Conservation (phyloP, 1,284 basidiomycete genomes). For the Leccinum pachyderme region DNA sequence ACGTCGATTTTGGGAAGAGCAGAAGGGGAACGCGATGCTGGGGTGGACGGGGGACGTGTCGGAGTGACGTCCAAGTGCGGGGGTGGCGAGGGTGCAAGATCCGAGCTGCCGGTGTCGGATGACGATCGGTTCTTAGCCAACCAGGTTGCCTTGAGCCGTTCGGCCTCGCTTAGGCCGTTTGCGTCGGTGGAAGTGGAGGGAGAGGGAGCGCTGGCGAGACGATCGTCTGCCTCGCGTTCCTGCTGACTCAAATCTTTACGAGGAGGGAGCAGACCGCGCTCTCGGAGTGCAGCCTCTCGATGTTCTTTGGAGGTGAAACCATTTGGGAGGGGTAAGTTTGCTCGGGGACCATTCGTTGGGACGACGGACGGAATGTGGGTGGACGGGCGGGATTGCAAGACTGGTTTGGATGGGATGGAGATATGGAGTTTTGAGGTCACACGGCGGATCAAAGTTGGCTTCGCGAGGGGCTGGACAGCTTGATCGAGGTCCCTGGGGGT, state of each 20-base stretch:
- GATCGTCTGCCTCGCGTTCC: slow-evolving; percentile 45
- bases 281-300: slow-evolving; percentile 53
- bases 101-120: slow-evolving; percentile 19
- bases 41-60: neutral
- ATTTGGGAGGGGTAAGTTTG: slow-evolving; percentile 19
- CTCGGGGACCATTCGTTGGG: too few species aligned
- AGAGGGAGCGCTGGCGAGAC: slow-evolving; percentile 32
- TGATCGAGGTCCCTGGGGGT: neutral
- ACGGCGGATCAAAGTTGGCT: slow-evolving; percentile 28
- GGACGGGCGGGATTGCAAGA: slow-evolving; percentile 13
- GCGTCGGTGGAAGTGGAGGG: slow-evolving; percentile 5
- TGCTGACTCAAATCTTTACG: slow-evolving; percentile 46
- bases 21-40: neutral
- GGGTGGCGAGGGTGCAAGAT: neutral
- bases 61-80: neutral
- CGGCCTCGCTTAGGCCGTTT: slow-evolving; percentile 40
- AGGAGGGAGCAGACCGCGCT: slow-evolving; percentile 51
- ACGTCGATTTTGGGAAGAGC: slow-evolving; percentile 1
- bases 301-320: slow-evolving; percentile 21
- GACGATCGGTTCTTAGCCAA: slow-evolving; percentile 36
- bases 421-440: slow-evolving; percentile 30
- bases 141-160: slow-evolving; percentile 50
- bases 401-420: slow-evolving; percentile 14
- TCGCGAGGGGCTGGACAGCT: slow-evolving; percentile 3
- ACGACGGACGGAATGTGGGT: slow-evolving; percentile 10